Conservation (phyloP, 2,329 filamentous ascomycete genomes). For the Colletotrichum theobromicola region DNA sequence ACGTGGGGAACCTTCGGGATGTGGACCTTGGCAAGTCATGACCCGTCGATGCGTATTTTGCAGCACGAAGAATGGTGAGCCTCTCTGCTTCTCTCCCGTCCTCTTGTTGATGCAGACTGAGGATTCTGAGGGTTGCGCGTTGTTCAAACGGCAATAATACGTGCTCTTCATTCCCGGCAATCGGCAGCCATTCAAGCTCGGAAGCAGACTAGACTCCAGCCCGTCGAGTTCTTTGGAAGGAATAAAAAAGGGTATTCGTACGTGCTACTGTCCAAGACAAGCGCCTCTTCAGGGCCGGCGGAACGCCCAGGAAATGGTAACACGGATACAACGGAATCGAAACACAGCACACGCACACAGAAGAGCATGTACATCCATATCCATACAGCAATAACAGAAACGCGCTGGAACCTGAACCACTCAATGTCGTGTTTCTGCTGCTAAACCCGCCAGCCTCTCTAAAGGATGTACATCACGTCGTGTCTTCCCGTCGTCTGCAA, state of each 20-base stretch:
- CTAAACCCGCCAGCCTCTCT: background rate
- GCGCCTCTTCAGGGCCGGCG: background rate
- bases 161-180: background rate
- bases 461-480: background rate
- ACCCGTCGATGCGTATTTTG: background rate
- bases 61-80: background rate
- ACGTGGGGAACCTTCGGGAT: background rate
- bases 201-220: background rate
- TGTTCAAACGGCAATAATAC: background rate
- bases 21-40: background rate
- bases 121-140: background rate
- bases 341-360: background rate
- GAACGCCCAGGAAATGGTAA: background rate
- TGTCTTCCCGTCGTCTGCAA: background rate
- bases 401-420: background rate
- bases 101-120: background rate
- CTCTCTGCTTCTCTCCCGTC: background rate
- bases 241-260: background rate
- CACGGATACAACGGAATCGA: conserved; percentile 4
- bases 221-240: background rate
- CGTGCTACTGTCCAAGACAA: background rate
- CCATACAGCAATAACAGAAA: background rate
- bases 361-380: background rate
- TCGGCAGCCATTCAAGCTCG: background rate
- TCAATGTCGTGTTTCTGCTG: background rate